Evolutionary conservation across 306 rosid species (phyloP).

Genomic region (Inga leiocalycina): DNA sequence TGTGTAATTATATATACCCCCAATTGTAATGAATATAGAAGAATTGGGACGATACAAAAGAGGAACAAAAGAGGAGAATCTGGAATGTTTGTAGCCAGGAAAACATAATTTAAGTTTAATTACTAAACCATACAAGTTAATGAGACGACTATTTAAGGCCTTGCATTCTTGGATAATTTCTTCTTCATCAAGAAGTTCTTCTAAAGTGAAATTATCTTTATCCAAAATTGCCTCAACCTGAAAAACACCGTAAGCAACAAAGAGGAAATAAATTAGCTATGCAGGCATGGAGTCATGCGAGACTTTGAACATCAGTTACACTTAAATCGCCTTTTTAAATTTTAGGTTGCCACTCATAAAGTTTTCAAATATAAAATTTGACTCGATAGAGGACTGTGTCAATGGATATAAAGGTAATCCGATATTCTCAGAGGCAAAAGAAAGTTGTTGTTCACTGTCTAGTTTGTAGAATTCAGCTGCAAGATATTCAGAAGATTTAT

Average conservation of each 20-base stretch:
- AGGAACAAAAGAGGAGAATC: not conserved
- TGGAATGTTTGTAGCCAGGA: not conserved
- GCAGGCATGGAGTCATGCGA: not conserved
- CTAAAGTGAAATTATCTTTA: constrained; percentile 83
- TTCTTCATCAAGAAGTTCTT: constrained; percentile 96
- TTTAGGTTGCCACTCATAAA: not conserved
- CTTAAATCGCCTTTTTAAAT: not conserved
- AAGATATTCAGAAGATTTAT: not conserved
- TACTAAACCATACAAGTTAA: constrained; percentile 67
- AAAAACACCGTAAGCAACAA: constrained; percentile 15
- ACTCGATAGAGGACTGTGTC: not conserved
- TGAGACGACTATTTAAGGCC: constrained; percentile 92
- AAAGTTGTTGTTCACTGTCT: constrained; percentile 3
- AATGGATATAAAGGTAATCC: constrained; percentile 5
- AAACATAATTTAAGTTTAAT: constrained; percentile 3
- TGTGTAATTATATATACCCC: constrained; percentile 22
- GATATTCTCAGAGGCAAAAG: constrained; percentile 23
- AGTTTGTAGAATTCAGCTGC: constrained; percentile 7
- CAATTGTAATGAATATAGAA: constrained; percentile 14
- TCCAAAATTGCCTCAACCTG: constrained; percentile 90
- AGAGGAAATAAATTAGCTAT: constrained; percentile 7
- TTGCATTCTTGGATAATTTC: constrained; percentile 99
- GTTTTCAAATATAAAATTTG: not conserved
- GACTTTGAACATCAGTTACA: not conserved
- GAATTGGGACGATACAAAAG: constrained; percentile 19